Percentiles rank a stretch among this genome's conserved stretches.
phyloP scores from a whole-genome alignment of 2,329 filamentous ascomycete species.

The Scytalidium lignicola region DNA sequence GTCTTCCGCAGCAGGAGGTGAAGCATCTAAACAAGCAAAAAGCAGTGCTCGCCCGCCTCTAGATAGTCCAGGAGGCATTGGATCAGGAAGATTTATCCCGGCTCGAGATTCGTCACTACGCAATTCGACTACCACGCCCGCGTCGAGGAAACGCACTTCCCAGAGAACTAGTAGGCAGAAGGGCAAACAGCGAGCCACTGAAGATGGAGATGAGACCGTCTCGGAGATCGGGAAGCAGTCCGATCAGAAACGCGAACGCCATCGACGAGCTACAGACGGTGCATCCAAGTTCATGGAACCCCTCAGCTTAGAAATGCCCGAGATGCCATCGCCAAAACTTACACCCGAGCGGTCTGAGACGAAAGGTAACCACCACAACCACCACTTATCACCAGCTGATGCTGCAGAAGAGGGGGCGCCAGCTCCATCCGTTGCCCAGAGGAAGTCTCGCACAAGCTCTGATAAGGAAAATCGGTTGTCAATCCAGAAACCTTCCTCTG shows the following conservation, averaged over 20 bases:
- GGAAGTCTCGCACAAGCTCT: conserved; percentile 39
- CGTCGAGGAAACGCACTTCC: conserved; percentile 47
- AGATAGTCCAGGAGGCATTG: conserved; percentile 22
- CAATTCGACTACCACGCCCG: conserved; percentile 38
- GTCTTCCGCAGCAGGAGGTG: conserved; percentile 18
- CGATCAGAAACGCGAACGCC: conserved; percentile 17
- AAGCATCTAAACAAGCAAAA: conserved; percentile 4
- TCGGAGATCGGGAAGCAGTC: conserved; percentile 14
- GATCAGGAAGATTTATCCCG: conserved; percentile 49
- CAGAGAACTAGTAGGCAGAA: conserved; percentile 44
- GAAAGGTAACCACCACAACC: conserved; percentile 13
- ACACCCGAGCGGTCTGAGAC: conserved; percentile 18
- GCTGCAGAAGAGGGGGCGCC: conserved; percentile 59
- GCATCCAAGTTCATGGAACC: conserved; percentile 24
- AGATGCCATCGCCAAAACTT: conserved; percentile 15
- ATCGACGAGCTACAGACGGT: conserved; percentile 21
- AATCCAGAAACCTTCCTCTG: conserved; percentile 36
- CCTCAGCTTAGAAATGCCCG: conserved; percentile 25
- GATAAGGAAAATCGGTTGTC: conserved; percentile 28
- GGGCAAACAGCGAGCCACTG: conserved; percentile 33
- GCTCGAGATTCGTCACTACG: conserved; percentile 63
- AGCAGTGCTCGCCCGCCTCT: conserved; percentile 7
- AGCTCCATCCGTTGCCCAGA: conserved; percentile 62
- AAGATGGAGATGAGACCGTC: conserved; percentile 17
- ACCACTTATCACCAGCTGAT: conserved; percentile 10